A percentile compares a stretch with the other conserved stretches of the same genome.
Conservation (phyloP, 2,329 filamentous ascomycete genomes). For the Trichophyton schoenleinii region DNA sequence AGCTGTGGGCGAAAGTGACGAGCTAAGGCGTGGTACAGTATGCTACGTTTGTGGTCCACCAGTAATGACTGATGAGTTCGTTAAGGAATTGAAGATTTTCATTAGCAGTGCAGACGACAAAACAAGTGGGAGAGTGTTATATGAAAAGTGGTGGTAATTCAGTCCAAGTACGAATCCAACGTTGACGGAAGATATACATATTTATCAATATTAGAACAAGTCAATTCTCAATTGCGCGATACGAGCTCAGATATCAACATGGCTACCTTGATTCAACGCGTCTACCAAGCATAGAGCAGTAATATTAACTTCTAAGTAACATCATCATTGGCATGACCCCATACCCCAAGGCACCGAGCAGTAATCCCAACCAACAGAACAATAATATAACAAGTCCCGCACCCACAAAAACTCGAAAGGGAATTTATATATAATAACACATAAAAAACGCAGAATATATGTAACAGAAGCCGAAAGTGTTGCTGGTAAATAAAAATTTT, state of each 20-base stretch:
- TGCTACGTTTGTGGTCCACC: constrained; percentile 59
- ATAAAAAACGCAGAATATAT: not conserved
- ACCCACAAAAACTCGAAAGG: not conserved
- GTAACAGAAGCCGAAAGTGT: not conserved
- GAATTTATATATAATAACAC: not conserved
- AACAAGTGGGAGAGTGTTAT: not conserved
- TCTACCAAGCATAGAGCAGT: not conserved
- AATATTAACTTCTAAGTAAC: not conserved
- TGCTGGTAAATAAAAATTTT: not conserved
- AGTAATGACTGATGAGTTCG: constrained; percentile 55
- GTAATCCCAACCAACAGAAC: not conserved
- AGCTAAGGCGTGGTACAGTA: constrained; percentile 25
- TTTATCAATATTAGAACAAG: not conserved
- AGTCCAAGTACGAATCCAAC: not conserved
- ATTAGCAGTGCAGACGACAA: too few species aligned
- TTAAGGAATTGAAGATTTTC: constrained; percentile 21
- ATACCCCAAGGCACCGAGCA: not conserved
- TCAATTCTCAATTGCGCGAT: not conserved
- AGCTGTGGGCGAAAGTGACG: constrained; percentile 19
- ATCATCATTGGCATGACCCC: not conserved
- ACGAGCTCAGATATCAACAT: not conserved
- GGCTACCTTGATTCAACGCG: not conserved
- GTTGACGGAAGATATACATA: not conserved
- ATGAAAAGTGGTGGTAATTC: not conserved
- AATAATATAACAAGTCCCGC: not conserved